Conservation (phyloP, 78 protist genomes). For the Dictyostelium intermedium region DNA sequence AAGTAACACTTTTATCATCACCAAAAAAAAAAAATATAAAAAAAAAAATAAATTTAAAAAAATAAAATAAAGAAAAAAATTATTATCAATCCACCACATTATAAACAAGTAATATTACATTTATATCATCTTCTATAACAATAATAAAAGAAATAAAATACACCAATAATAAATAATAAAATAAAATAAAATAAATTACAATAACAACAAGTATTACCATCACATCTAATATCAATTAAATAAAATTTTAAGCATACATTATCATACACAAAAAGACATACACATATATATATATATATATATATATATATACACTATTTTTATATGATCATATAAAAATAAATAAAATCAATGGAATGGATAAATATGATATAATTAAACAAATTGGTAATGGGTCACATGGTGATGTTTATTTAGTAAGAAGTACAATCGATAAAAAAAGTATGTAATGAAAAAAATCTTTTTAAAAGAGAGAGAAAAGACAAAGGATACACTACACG, state of each 20-base stretch:
- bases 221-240: neutral
- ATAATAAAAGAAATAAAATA: too few relatives aligned
- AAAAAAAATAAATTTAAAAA: too few relatives aligned
- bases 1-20: neutral
- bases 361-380: slow-evolving; percentile 40
- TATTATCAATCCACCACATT: neutral
- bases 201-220: too few relatives aligned
- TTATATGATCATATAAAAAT: too few relatives aligned
- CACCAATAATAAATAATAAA: too few relatives aligned
- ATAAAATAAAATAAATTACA: too few relatives aligned
- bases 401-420: slow-evolving; percentile 75
- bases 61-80: too few relatives aligned
- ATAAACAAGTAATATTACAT: neutral
- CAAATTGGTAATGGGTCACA: slow-evolving; percentile 70
- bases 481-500: slow-evolving; percentile 27
- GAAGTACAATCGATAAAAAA: slow-evolving; percentile 19
- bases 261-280: too few relatives aligned
- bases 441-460: slow-evolving; percentile 73
- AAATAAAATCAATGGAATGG: slow-evolving; percentile 25
- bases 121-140: neutral
- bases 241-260: too few relatives aligned
- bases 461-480: slow-evolving; percentile 33
- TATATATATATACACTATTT: too few relatives aligned
- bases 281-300: too few relatives aligned
- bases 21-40: too few relatives aligned